Base-by-base conservation (phyloP, 1,284 basidiomycete species). In the Tilletiaria anomala region DNA sequence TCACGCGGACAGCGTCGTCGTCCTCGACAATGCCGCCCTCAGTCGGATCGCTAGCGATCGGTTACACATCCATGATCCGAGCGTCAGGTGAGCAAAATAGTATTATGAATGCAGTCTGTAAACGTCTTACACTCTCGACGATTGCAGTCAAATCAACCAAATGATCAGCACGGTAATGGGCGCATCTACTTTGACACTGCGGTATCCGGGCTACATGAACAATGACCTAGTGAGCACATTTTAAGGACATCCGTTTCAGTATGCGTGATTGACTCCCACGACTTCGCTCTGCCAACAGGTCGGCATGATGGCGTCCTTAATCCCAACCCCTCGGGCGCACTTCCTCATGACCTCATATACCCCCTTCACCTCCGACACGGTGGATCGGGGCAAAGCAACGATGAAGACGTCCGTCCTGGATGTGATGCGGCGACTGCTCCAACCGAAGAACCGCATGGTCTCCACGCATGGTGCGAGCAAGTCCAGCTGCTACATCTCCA, bases 291-390 rank as follows among this genome's bases (percentile, higher is more conserved):
- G 26, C 15, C 6, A n/a, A 36, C 41, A 47, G 42, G 87, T 94
- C 51, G 87, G 89, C 19, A 94, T 99, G 58, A 83, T 97, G 44
- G 88, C 93, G 2, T 89, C 85, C 11, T 76, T 99, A 40, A 96
- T 97, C 54, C 93, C 93, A 2, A 97, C 93, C 8, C 91, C 93
- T n/a, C 76, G 91, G 40, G 96, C 89, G 61, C 93, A 99, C 70
- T 97, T 97, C 75, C 76, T 99, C 45, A 94, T 91, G 83, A 97
- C 93, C n/a, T 88, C 86, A 14, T 99, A 97, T 62, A 99, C 93
- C 3, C 91, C 93, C 0, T 97, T 97, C 69, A 94, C 89, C 1
- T 84, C 83, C 48, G 91, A 96, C 69, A 64, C 59, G 18, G 57
- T 65, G 29, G 59, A 62, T 17, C 57, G 63, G 11, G 63, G 63